Evolutionary conservation across 768 basidiomycete species (phyloP).

Genomic region (Leccinum variicolor): DNA sequence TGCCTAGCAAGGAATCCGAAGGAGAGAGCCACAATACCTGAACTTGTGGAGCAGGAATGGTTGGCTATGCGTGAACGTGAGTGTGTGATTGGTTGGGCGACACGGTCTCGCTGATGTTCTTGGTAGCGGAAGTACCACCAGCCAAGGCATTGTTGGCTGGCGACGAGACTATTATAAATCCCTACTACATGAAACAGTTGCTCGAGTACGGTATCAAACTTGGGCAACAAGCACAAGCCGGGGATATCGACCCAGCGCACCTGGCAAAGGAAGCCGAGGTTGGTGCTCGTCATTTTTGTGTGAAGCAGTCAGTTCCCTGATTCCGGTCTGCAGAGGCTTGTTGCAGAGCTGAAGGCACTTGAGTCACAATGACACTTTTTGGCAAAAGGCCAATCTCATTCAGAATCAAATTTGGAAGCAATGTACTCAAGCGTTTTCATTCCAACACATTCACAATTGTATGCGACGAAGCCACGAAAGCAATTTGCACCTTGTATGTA

Average conservation of each 20-base stretch:
- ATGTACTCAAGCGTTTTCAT: conserved; percentile 27
- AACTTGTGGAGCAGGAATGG: conserved; percentile 82
- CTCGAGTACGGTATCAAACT: conserved; percentile 68
- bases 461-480: conserved; percentile 24
- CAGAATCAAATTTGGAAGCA: conserved; percentile 18
- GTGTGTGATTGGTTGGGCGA: background rate
- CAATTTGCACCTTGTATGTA: conserved; percentile 31
- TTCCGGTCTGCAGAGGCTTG: conserved; percentile 47
- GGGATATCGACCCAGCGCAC: conserved; percentile 43
- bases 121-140: conserved; percentile 24
- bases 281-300: conserved; percentile 10
- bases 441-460: conserved; percentile 26
- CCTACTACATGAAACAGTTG: conserved; percentile 76
- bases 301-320: background rate
- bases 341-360: conserved; percentile 57
- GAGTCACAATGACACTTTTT: conserved; percentile 30
- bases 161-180: conserved; percentile 73
- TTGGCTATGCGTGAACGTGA: conserved; percentile 49
- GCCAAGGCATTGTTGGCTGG: conserved; percentile 35
- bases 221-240: conserved; percentile 39
- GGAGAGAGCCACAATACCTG: conserved; percentile 82
- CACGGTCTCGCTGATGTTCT: background rate
- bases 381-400: conserved; percentile 3
- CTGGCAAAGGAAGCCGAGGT: conserved; percentile 59
- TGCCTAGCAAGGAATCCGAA: conserved; percentile 81